phyloP scores from a whole-genome alignment of 2,329 filamentous ascomycete species.

The Ambrosiella beaveri region DNA sequence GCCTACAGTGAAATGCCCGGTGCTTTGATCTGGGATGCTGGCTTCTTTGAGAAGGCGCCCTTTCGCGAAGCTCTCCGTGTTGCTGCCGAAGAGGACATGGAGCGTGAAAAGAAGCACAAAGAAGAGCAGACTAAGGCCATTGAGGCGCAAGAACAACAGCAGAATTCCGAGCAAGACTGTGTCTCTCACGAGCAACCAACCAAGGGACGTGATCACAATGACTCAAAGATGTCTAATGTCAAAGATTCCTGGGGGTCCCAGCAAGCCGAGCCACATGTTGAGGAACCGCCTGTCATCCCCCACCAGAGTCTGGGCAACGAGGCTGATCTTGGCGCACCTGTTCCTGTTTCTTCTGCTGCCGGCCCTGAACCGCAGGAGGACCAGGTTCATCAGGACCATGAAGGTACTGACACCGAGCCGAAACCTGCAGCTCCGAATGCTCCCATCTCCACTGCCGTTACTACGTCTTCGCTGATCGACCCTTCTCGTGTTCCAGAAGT shows the following conservation, averaged over 20 bases:
- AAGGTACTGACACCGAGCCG: background rate
- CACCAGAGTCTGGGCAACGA: background rate
- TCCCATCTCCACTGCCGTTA: conserved; percentile 9
- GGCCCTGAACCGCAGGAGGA: background rate
- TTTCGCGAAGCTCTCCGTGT: conserved; percentile 73
- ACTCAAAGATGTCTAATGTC: conserved; percentile 5
- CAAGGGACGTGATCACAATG: conserved; percentile 6
- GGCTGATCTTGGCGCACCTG: background rate
- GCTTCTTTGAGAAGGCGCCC: conserved; percentile 81
- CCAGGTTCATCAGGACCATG: background rate
- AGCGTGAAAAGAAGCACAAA: conserved; percentile 6
- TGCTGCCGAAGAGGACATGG: conserved; percentile 47
- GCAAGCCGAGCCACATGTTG: background rate
- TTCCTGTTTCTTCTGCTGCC: background rate
- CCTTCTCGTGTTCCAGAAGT: background rate
- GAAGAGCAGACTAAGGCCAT: background rate
- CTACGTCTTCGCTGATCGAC: conserved; percentile 9
- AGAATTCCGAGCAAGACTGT: background rate
- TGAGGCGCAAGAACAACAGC: background rate
- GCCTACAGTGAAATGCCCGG: conserved; percentile 80
- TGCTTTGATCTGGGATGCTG: conserved; percentile 88
- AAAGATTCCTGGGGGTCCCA: background rate
- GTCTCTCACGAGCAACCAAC: too few relatives aligned
- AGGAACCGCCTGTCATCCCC: background rate
- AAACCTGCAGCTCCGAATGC: background rate